Evolutionary conservation across 78 protist genomes (phyloP), one percentile per base, ranked within the genome.

Genomic region (Isochrysis galbana): DNA sequence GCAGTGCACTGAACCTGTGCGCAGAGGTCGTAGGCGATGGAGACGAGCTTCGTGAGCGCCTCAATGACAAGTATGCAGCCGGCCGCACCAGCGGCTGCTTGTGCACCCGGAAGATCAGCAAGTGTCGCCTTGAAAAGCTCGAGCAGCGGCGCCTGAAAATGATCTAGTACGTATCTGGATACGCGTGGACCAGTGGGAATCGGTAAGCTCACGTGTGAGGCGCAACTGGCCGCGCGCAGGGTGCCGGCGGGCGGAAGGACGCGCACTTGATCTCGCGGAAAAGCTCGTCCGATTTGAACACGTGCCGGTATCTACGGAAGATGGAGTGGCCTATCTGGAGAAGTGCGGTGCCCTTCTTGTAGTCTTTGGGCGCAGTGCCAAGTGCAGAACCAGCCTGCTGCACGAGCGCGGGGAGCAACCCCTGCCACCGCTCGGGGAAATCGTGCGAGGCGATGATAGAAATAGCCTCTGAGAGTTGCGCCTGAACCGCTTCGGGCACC

Each of bases 401-500:
- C 69, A 86, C 86, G 25, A 93, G 54, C 21, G 69, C n/a, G 84
- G 46, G 83, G 44, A 93, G 61, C 48, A 90, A 42, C 48, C 48
- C 23, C 42, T 55, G 89, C 89, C 93, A 90, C 17, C 51, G n/a
- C 45, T 45, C 80, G 22, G 92, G 91, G 36, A 94, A 94, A 91
- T 94, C 93, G 17, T 89, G 34, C 47, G 38, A 5, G 41, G 90
- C 32, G 70, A 90, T 84, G 26, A 44, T 22, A 45, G 78, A 21
- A 44, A 94, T 38, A 23, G 93, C 84, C 77, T 91, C 95, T 1
- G 94, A 91, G 48, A 93, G 93, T 34, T 70, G 92, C 55, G 54
- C 48, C 67, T 80, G 92, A 17, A 93, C 32, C 39, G 1, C 5
- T 45, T 36, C 46, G 17, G 95, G 91, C 54, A 78, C 90, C 14